phyloP scores from a whole-genome alignment of 495 filamentous ascomycete species.

The Pseudevernia furfuracea region DNA sequence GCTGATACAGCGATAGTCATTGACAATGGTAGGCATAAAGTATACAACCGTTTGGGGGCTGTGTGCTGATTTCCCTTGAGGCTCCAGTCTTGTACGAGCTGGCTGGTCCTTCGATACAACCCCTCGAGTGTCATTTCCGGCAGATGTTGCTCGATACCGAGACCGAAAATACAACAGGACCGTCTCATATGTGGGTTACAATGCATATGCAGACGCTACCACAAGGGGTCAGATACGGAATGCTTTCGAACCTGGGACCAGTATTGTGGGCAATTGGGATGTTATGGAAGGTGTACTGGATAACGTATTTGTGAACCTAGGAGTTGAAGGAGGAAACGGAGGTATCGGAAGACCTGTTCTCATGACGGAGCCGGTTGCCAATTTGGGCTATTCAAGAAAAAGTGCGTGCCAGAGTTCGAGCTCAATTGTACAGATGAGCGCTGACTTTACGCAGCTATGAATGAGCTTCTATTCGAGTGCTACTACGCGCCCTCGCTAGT shows the following conservation, averaged over 20 bases:
- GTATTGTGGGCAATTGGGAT: conserved; percentile 94
- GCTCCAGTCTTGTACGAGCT: conserved; percentile 79
- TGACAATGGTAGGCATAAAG: conserved; percentile 69
- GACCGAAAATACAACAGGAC: conserved; percentile 86
- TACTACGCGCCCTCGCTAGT: conserved; percentile 81
- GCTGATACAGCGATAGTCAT: conserved; percentile 78
- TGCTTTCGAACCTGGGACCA: conserved; percentile 82
- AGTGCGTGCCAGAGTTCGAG: conserved; percentile 45
- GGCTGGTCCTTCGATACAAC: conserved; percentile 86
- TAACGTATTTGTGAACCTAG: conserved; percentile 86
- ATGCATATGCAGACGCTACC: conserved; percentile 89
- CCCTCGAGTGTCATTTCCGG: conserved; percentile 72
- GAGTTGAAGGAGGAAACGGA: conserved; percentile 65
- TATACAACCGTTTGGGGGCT: neutral
- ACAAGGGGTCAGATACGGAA: conserved; percentile 82
- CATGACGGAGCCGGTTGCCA: conserved; percentile 94
- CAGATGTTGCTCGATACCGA: conserved; percentile 86
- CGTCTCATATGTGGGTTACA: conserved; percentile 81
- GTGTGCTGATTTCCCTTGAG: conserved; percentile 36
- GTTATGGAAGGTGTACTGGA: conserved; percentile 89
- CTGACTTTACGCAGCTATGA: conserved; percentile 61
- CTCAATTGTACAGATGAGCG: neutral
- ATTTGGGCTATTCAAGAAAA: conserved; percentile 74
- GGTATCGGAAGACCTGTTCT: conserved; percentile 77
- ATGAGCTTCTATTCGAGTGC: conserved; percentile 91